Evolutionary conservation across 2,329 filamentous ascomycete genomes (phyloP).

Genomic region (Trichothecium sympodiale): DNA sequence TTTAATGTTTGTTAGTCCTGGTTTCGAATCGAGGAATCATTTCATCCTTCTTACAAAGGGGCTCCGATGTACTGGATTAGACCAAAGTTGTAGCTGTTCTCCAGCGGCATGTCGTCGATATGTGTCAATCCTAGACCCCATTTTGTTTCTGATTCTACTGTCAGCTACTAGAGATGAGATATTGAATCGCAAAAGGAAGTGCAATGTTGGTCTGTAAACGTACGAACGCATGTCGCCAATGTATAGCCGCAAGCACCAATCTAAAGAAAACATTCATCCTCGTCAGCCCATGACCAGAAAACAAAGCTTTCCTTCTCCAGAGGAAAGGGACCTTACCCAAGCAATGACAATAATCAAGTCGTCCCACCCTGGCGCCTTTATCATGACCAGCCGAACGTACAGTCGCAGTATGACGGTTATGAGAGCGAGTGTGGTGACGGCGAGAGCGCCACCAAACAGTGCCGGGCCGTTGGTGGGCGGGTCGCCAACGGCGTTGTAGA

Average conservation of each 20-base stretch:
- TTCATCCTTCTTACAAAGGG: slow-evolving; percentile 31
- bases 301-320: not conserved
- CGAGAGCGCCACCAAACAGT: slow-evolving; percentile 17
- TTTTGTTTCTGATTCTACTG: slow-evolving; percentile 26
- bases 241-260: slow-evolving; percentile 22
- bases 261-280: slow-evolving; percentile 10
- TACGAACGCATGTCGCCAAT: slow-evolving; percentile 23
- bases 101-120: slow-evolving; percentile 22
- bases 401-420: slow-evolving; percentile 18
- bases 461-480: slow-evolving; percentile 20
- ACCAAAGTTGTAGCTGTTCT: slow-evolving; percentile 27
- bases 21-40: no score
- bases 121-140: slow-evolving; percentile 27
- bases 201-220: no score
- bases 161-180: no score
- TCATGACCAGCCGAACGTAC: slow-evolving; percentile 20
- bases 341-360: slow-evolving; percentile 10
- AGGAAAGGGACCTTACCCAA: slow-evolving; percentile 13
- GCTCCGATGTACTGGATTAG: slow-evolving; percentile 29
- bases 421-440: slow-evolving; percentile 19
- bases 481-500: slow-evolving; percentile 20
- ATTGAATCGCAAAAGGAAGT: no score
- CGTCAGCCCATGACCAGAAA: no score
- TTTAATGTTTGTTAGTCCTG: slow-evolving; percentile 1
- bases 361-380: slow-evolving; percentile 20